Evolutionary conservation across 2,329 filamentous ascomycete species (phyloP).

Genomic region (Trichoderma pleuroti): DNA sequence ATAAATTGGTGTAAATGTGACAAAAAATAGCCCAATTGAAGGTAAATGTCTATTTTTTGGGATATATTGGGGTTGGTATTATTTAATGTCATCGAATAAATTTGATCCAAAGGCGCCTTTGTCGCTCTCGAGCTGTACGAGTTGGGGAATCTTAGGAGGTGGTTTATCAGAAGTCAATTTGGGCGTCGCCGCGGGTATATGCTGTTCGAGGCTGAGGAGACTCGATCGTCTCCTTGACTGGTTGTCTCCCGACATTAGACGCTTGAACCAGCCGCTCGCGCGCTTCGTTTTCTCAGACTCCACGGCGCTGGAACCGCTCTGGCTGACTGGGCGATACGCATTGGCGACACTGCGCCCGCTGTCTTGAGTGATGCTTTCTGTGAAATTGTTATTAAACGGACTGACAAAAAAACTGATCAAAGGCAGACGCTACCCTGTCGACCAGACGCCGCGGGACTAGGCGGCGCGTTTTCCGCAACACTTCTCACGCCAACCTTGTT

Average conservation of each 20-base stretch:
- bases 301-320: constrained; percentile 45
- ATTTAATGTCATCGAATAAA: constrained; percentile 59
- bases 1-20: neutral
- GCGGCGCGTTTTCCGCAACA: constrained; percentile 48
- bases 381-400: constrained; percentile 52
- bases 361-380: constrained; percentile 46
- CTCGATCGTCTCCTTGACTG: constrained; percentile 36
- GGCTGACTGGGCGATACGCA: constrained; percentile 47
- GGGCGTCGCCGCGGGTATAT: constrained; percentile 23
- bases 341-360: constrained; percentile 35
- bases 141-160: constrained; percentile 59
- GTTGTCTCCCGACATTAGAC: constrained; percentile 43
- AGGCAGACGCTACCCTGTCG: constrained; percentile 56
- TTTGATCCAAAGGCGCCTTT: constrained; percentile 48
- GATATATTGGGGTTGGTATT: constrained; percentile 17
- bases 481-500: constrained; percentile 47
- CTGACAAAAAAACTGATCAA: constrained; percentile 49
- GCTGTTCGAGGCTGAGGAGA: constrained; percentile 37
- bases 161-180: constrained; percentile 47
- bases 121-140: constrained; percentile 50
- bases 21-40: neutral
- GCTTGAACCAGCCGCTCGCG: constrained; percentile 57
- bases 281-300: constrained; percentile 53
- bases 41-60: neutral
- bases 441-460: constrained; percentile 50